Evolutionary conservation across 441 rosid genomes (phyloP), one percentile per base, ranked within the genome.

Genomic region (Daphne laureola): DNA sequence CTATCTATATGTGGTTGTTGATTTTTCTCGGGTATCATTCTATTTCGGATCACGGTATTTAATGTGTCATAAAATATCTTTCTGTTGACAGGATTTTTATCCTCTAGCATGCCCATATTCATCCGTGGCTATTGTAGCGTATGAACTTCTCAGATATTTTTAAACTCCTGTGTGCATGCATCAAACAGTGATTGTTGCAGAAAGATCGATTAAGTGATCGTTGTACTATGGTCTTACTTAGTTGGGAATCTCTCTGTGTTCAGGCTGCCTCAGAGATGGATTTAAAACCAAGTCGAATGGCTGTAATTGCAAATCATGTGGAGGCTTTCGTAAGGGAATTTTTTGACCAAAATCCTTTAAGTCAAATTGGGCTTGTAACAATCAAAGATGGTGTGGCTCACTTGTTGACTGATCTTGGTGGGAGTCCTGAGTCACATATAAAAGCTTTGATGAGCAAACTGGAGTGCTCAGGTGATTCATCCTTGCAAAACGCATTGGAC

Each of bases 291-390:
- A 81, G 81, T 67, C 62, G 92, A 45, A 83, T 87, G 90, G 88
- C 60, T 14, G 74, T 84, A 35, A 67, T 83, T 67, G 82, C 88
- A 4, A 86, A 79, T 69, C 73, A 83, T 65, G 84, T 83, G 8
- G 97, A 79, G 64, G 86, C 86, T 25, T 89, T 92, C 64, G 68
- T 86, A 50, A 79, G 96, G 72, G 97, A 89, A 78, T 86, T 89
- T 78, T 89, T 89, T 48, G 80, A 92, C 65, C 97, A 86, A 70
- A 83, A 80, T 73, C 89, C 91, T 21, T 89, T 83, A 41, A 80
- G 95, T 70, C 88, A 84, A 63, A 70, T 86, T 64, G 81, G 79
- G 43, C 59, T 86, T 27, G 77, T 82, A 54, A 63, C 71, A n/a
- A 68, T 82, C 46, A 82, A 78, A 73, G 90, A 82, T 63, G 87